Conservation (phyloP, 2,329 filamentous ascomycete species). For the Monosporascus sp. region DNA sequence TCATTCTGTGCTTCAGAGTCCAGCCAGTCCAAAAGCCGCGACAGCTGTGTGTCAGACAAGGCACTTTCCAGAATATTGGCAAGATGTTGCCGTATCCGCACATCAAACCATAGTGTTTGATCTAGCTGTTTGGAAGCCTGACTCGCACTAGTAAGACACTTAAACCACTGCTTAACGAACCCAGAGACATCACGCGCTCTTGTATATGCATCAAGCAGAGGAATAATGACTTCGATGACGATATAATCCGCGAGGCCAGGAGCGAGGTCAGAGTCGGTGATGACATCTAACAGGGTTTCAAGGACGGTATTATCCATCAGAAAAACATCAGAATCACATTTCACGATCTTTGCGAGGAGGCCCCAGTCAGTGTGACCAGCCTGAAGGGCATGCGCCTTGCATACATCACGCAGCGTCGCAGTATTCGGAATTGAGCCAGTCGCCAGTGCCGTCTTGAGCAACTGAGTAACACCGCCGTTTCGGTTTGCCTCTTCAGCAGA, state of each 20-base stretch:
- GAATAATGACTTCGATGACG: slow-evolving; percentile 28
- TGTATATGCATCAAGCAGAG: slow-evolving; percentile 35
- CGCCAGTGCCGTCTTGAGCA: slow-evolving; percentile 30
- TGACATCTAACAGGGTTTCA: slow-evolving; percentile 23
- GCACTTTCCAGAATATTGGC: slow-evolving; percentile 28
- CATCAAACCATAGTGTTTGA: slow-evolving; percentile 22
- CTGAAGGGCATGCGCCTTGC: slow-evolving; percentile 20
- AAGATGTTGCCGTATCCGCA: slow-evolving; percentile 18
- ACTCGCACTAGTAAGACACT: slow-evolving; percentile 15
- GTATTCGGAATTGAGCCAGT: slow-evolving; percentile 29
- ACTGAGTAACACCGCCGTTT: slow-evolving; percentile 20
- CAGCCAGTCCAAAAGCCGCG: slow-evolving; percentile 29
- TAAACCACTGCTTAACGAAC: slow-evolving; percentile 33
- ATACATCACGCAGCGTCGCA: slow-evolving; percentile 25
- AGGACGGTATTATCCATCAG: slow-evolving; percentile 28
- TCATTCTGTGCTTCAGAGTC: slow-evolving; percentile 15
- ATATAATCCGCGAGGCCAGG: slow-evolving; percentile 18
- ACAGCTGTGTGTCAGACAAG: slow-evolving; percentile 31
- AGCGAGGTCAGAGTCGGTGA: slow-evolving; percentile 21
- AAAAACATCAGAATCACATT: slow-evolving; percentile 40
- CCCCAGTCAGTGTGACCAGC: slow-evolving; percentile 29
- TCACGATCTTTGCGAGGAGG: slow-evolving; percentile 35
- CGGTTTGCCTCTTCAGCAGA: slow-evolving; percentile 10
- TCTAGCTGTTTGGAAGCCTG: slow-evolving; percentile 5
- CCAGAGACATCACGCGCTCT: slow-evolving; percentile 33